Conservation (phyloP, 176 grass and related monocot genomes). For the Rhynchospora breviuscula region DNA sequence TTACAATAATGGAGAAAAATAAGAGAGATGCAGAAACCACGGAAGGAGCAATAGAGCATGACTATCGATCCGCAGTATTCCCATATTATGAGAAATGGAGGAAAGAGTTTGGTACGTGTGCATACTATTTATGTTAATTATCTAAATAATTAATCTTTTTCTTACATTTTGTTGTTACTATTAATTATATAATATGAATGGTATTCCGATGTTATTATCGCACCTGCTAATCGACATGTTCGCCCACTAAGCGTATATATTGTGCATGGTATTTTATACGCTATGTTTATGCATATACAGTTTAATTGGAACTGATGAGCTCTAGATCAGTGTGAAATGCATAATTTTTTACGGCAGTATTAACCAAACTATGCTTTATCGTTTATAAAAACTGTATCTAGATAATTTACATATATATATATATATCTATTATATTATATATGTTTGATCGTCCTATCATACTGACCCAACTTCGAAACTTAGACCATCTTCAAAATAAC, state of each 20-base stretch:
- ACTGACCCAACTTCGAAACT: neutral
- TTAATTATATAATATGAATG: no score
- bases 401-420: neutral
- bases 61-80: slow-evolving; percentile 66
- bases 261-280: no score
- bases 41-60: slow-evolving; percentile 44
- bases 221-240: no score
- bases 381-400: no score
- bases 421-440: neutral
- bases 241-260: no score
- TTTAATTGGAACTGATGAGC: neutral
- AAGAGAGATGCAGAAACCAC: neutral
- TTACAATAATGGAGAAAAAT: slow-evolving; percentile 22
- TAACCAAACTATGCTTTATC: neutral
- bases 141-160: neutral
- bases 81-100: slow-evolving; percentile 92
- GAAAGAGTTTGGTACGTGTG: slow-evolving; percentile 62
- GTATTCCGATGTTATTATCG: no score
- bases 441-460: neutral
- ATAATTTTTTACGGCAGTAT: neutral
- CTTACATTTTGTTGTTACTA: neutral
- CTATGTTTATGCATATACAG: no score
- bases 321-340: neutral
- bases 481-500: no score
- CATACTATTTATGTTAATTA: neutral